Evolutionary conservation across 2,329 filamentous ascomycete species (phyloP), one percentile per base, ranked within the genome.

Genomic region (Cladosporium austrohemisphaericum): DNA sequence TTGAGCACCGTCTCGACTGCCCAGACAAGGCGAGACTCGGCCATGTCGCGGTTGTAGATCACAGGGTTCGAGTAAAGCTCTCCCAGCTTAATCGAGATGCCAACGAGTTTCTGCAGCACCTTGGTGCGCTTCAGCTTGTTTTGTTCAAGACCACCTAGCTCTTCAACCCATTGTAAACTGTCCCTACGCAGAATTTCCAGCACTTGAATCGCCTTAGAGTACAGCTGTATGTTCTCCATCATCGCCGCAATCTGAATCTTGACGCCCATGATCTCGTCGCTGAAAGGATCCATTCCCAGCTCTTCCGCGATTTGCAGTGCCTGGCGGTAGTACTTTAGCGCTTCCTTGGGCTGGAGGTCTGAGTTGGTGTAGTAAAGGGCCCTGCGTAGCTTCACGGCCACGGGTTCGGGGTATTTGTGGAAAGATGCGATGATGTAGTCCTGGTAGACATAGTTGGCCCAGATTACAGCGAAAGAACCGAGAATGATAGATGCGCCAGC

Each of bases 331-430:
- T 88, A 88, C 58, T 88, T 86, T 52, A 94, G 75, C 1, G 92
- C 91, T 48, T 86, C 77, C 51, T 85, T 78, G 2, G 88, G 82
- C 52, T 95, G 85, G 4, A 86, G 78, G 31, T 81, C 76, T 55
- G 85, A 80, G 61, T 93, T 91, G 57, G 84, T 88, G 69, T 88
- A 95, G 71, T 92, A 96, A 20, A 97, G 73, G 0, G 90, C 93
- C 57, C 84, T 81, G 25, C 93, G 87, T 38, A 98, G 76, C 53
- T 87, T 83, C 60, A 86, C 84, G 8, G 86, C 86, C 26, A 92
- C 82, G 1, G 82, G 76, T 33, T 86, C 80, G 2, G 88, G 88
- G 63, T 74, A 82, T 47, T 77, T 76, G 65, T 77, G 74, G 59
- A 76, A 78, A 10, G 74, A 66, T 40, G 63, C 68, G 41, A 73